phyloP scores from a whole-genome alignment of 306 rosid species.

The Quercus dentata region DNA sequence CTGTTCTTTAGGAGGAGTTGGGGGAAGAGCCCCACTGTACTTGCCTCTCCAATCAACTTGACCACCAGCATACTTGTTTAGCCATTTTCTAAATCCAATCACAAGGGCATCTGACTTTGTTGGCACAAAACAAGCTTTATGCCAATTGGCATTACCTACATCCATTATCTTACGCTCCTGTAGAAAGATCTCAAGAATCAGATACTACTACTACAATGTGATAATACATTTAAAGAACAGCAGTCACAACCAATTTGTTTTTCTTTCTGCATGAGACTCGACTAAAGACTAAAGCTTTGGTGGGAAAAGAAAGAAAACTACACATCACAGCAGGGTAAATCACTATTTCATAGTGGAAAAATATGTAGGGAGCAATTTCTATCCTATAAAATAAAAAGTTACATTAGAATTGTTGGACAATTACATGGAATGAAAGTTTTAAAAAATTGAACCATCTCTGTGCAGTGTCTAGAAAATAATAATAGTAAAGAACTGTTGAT shows the following conservation, averaged over 20 bases:
- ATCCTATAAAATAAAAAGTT: not conserved
- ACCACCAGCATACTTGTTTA: constrained; percentile 72
- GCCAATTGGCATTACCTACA: constrained; percentile 62
- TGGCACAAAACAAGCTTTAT: constrained; percentile 82
- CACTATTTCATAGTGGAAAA: not conserved
- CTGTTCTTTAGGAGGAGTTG: constrained; percentile 76
- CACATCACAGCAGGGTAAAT: not conserved
- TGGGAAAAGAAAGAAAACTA: not conserved
- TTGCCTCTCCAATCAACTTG: constrained; percentile 89
- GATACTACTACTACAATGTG: not conserved
- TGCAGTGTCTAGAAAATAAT: not conserved
- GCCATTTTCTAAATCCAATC: constrained; percentile 80
- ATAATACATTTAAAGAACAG: not conserved
- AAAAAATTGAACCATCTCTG: not conserved
- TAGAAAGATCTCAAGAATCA: constrained; percentile 13
- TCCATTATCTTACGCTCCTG: constrained; percentile 72
- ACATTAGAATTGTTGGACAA: not conserved
- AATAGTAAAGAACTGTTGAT: not conserved
- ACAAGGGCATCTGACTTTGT: constrained; percentile 82
- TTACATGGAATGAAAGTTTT: not conserved
- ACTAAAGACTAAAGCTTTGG: not conserved
- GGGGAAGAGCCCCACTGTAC: constrained; percentile 68
- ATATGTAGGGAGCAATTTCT: not conserved
- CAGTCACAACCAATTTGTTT: not conserved
- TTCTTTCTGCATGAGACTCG: not conserved